Conservation (phyloP, 352 stramenopile genomes). For the Phytophthora syringae region DNA sequence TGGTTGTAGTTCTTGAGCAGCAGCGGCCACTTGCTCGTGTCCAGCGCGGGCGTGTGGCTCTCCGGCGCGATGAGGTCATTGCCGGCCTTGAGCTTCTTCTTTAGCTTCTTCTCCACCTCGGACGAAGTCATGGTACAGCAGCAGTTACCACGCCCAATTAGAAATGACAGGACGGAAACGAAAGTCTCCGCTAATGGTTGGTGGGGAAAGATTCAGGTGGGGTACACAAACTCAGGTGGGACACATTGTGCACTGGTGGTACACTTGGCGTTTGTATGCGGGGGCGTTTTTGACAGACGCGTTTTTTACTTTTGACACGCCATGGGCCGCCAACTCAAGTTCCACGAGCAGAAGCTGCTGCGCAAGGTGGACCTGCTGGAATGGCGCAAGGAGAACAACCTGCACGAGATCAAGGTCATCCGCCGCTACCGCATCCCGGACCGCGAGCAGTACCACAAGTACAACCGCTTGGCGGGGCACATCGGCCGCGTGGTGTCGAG, state of each 20-base stretch:
- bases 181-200: slow-evolving; percentile 22
- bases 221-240: background rate
- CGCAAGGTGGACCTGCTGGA: slow-evolving; percentile 99
- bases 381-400: slow-evolving; percentile 99
- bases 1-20: slow-evolving; percentile 99
- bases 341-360: slow-evolving; percentile 99
- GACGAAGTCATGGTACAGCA: slow-evolving; percentile 62
- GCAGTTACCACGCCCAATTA: slow-evolving; percentile 18
- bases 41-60: slow-evolving; percentile 89
- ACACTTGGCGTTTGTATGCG: slow-evolving; percentile 34
- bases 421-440: slow-evolving; percentile 98
- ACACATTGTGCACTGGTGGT: slow-evolving; percentile 5
- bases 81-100: slow-evolving; percentile 89
- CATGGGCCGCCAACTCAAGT: slow-evolving; percentile 93
- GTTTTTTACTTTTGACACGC: slow-evolving; percentile 11
- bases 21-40: slow-evolving; percentile 98
- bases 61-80: slow-evolving; percentile 85
- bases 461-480: slow-evolving; percentile 97
- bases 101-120: slow-evolving; percentile 85
- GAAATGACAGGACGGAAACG: slow-evolving; percentile 14
- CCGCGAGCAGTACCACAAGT: slow-evolving; percentile 99
- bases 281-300: background rate
- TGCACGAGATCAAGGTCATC: slow-evolving; percentile 98
- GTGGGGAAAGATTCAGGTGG: slow-evolving; percentile 28
- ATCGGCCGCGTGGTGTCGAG: slow-evolving; percentile 94